Percentiles rank a stretch among this genome's conserved stretches.
Evolutionary conservation across 2,329 filamentous ascomycete genomes (phyloP).

Genomic region (Nemania sp.): DNA sequence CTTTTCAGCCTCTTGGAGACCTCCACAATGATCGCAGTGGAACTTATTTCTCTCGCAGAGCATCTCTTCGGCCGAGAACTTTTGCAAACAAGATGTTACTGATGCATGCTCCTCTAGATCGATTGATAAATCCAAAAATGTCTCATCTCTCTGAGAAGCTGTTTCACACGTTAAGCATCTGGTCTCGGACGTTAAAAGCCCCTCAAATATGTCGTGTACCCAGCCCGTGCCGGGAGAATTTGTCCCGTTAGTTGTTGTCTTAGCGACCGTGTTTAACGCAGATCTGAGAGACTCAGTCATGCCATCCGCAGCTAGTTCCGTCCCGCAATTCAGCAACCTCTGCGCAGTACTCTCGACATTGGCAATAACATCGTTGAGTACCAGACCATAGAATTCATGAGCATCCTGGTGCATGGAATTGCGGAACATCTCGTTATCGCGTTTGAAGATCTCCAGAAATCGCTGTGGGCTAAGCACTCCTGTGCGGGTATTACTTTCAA

Average conservation of each 20-base stretch:
- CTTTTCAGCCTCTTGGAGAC: conserved; percentile 97
- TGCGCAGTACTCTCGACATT: conserved; percentile 91
- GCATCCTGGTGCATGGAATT: conserved; percentile 98
- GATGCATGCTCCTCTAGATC: conserved; percentile 96
- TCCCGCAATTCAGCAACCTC: conserved; percentile 66
- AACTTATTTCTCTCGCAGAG: conserved; percentile 99
- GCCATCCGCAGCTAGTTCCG: conserved; percentile 56
- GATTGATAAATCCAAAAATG: conserved; percentile 94
- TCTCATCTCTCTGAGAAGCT: conserved; percentile 92
- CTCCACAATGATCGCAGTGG: conserved; percentile 96
- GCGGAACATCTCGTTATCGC: conserved; percentile 97
- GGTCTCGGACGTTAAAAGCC: conserved; percentile 93
- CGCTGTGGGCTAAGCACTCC: conserved; percentile 92
- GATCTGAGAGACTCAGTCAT: conserved; percentile 65
- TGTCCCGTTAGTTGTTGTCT: conserved; percentile 54
- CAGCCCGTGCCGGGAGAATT: conserved; percentile 78
- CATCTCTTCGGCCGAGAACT: conserved; percentile 99
- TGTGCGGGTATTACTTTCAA: conserved; percentile 82
- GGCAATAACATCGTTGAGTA: conserved; percentile 95
- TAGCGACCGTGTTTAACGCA: conserved; percentile 56
- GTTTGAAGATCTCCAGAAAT: conserved; percentile 92
- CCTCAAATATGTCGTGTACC: conserved; percentile 98
- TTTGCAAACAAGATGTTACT: conserved; percentile 92
- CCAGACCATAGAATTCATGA: conserved; percentile 93
- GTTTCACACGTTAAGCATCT: conserved; percentile 97